These are phyloP conservation scores for Curvularia sp. DNA, from an alignment of 2,329 filamentous ascomycete species.

Conservation along the genomic window DNA sequence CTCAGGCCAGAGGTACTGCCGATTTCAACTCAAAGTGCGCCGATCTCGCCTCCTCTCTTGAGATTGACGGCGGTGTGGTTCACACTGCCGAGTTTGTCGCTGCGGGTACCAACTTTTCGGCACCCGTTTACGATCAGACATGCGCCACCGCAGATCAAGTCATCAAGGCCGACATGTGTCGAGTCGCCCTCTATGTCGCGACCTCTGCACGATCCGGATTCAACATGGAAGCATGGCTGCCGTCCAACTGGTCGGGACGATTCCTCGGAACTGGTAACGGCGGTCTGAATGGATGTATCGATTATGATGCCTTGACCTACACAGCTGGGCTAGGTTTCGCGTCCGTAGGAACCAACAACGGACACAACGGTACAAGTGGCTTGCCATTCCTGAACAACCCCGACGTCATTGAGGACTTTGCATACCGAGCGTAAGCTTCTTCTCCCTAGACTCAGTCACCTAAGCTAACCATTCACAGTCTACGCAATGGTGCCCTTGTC, in stretches of 20 bases:
- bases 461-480: slow-evolving; percentile 24
- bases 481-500: slow-evolving; percentile 43
- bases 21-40: slow-evolving; percentile 35
- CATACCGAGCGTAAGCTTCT: slow-evolving; percentile 50
- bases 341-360: slow-evolving; percentile 52
- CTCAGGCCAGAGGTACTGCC: slow-evolving; percentile 10
- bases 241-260: slow-evolving; percentile 51
- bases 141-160: slow-evolving; percentile 43
- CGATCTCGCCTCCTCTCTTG: slow-evolving; percentile 40
- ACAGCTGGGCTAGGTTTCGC: slow-evolving; percentile 50
- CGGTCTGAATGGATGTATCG: slow-evolving; percentile 51
- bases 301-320: slow-evolving; percentile 52
- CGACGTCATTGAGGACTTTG: slow-evolving; percentile 58
- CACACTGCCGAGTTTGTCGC: slow-evolving; percentile 49
- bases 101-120: slow-evolving; percentile 50
- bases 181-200: slow-evolving; percentile 50
- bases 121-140: slow-evolving; percentile 50
- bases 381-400: slow-evolving; percentile 55
- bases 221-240: slow-evolving; percentile 56
- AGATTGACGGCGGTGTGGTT: slow-evolving; percentile 46
- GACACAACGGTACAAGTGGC: slow-evolving; percentile 56
- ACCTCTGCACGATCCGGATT: slow-evolving; percentile 52
- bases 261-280: slow-evolving; percentile 49
- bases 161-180: slow-evolving; percentile 50
- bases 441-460: fast-evolving